These are phyloP conservation scores for Pleurotus sapidus DNA, from an alignment of 768 basidiomycete genomes.

Conservation along the genomic window DNA sequence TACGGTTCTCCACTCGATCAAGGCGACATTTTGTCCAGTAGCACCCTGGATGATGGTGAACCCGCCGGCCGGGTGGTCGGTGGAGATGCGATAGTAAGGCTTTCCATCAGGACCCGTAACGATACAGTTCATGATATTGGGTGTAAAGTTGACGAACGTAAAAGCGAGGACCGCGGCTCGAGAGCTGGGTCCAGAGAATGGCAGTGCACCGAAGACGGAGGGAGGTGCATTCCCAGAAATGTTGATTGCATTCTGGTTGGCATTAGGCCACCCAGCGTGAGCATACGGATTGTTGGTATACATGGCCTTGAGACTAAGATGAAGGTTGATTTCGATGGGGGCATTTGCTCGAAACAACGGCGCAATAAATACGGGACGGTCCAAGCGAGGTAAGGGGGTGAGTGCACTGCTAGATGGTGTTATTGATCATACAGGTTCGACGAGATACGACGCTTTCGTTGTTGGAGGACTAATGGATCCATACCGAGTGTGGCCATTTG, in stretches of 20 bases:
- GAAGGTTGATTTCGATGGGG: too few species aligned
- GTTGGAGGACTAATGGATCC: too few species aligned
- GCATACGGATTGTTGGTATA: conserved; percentile 31
- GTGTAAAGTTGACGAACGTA: conserved; percentile 45
- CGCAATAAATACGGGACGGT: too few species aligned
- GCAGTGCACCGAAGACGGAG: conserved; percentile 63
- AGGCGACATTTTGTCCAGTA: conserved; percentile 43
- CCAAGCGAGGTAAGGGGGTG: too few species aligned
- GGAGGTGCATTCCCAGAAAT: conserved; percentile 28
- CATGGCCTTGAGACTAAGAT: conserved; percentile 1
- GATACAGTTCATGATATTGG: conserved; percentile 52
- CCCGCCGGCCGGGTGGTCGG: conserved; percentile 45
- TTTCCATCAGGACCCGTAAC: conserved; percentile 50
- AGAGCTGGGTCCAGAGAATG: conserved; percentile 38
- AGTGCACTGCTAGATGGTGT: too few species aligned
- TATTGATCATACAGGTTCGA: too few species aligned
- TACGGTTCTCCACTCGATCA: conserved; percentile 55
- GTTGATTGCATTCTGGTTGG: conserved; percentile 20
- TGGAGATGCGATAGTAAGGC: conserved; percentile 45
- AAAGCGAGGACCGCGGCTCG: conserved; percentile 33
- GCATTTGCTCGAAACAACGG: too few species aligned
- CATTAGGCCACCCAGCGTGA: conserved; percentile 12
- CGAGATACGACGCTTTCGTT: too few species aligned
- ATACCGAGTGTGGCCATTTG: too few species aligned
- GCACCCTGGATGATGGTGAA: conserved; percentile 54